Evolutionary conservation across 257 asterid genomes (phyloP).

Genomic region (Solanum paucissectum): DNA sequence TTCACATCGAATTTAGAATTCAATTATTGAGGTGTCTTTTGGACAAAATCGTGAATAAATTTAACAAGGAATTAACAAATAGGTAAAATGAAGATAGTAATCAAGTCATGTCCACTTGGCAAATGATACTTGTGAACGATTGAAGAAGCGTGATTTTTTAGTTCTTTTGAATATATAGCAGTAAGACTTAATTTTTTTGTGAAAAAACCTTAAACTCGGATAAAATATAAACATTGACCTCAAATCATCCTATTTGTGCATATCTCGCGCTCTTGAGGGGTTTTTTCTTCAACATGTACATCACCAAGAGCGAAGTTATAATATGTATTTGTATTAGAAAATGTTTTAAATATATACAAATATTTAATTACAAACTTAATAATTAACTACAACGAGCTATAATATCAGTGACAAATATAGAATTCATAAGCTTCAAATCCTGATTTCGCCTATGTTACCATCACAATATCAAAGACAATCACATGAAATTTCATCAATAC

Average conservation of each 20-base stretch:
- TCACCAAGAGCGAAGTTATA: background rate
- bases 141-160: background rate
- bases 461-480: background rate
- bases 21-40: background rate
- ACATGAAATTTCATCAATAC: background rate
- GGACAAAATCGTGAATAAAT: background rate
- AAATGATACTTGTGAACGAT: background rate
- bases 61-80: background rate
- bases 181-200: no score
- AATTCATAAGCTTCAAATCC: background rate
- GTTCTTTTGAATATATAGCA: background rate
- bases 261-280: background rate
- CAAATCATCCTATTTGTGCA: background rate
- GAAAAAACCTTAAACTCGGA: background rate
- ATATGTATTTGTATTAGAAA: background rate
- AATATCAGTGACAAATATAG: background rate
- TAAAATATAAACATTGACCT: background rate
- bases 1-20: background rate
- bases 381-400: background rate
- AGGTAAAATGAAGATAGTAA: background rate
- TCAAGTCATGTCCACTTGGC: background rate
- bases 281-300: background rate
- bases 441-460: background rate
- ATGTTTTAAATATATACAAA: background rate
- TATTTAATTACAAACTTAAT: background rate